Conservation (phyloP, 352 stramenopile species). For the Globisporangium solare region DNA sequence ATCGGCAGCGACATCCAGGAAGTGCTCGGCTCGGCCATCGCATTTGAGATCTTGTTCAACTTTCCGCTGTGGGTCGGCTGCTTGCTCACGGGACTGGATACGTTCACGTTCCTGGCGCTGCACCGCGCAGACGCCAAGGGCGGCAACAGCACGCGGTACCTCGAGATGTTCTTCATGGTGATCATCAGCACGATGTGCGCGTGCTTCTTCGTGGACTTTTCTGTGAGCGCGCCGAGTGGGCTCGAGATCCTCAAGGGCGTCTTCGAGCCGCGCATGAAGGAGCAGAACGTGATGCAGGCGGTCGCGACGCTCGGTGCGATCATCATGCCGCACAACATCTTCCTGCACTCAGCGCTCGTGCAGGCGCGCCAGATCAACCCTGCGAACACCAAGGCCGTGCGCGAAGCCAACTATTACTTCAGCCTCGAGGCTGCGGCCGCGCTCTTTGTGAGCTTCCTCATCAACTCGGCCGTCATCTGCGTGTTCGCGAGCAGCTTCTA, state of each 20-base stretch:
- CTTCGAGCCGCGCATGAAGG: constrained; percentile 20
- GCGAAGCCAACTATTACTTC: constrained; percentile 82
- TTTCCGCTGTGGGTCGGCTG: constrained; percentile 73
- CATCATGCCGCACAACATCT: constrained; percentile 95
- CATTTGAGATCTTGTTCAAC: constrained; percentile 71
- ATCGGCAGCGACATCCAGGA: constrained; percentile 87
- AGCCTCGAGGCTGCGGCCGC: constrained; percentile 80
- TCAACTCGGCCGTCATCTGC: constrained; percentile 88
- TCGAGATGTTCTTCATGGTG: constrained; percentile 76
- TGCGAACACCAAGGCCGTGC: constrained; percentile 20
- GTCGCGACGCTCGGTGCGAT: constrained; percentile 93
- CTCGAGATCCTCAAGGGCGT: constrained; percentile 47
- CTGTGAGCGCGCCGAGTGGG: constrained; percentile 49
- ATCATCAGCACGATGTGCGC: constrained; percentile 87
- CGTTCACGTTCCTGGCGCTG: constrained; percentile 90
- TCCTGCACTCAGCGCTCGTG: constrained; percentile 87
- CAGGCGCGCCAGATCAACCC: constrained; percentile 46
- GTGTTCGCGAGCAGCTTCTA: constrained; percentile 91
- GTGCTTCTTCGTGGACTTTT: constrained; percentile 69
- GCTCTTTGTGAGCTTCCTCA: constrained; percentile 86
- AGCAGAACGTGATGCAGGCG: constrained; percentile 46
- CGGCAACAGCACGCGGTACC: constrained; percentile 24
- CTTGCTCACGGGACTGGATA: constrained; percentile 58
- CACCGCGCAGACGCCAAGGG: constrained; percentile 46
- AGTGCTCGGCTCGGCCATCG: constrained; percentile 72